Conservation (phyloP, 1,284 basidiomycete species). For the Taiwanofungus camphoratus region DNA sequence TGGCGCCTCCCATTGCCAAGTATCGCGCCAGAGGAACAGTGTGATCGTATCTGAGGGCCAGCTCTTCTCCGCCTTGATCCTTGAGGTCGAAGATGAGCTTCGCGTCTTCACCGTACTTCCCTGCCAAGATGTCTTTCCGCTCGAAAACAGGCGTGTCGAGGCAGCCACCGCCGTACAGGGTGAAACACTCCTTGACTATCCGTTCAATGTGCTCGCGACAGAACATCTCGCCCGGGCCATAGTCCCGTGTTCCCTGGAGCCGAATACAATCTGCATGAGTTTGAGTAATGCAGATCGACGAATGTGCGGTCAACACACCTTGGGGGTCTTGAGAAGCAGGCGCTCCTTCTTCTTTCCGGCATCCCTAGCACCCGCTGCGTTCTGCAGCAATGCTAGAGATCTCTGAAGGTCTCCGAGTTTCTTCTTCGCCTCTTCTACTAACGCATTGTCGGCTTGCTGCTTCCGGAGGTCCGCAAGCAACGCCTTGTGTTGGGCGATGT, state of each 20-base stretch:
- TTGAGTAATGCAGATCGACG: constrained; percentile 16
- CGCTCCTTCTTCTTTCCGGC: constrained; percentile 56
- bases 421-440: constrained; percentile 62
- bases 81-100: constrained; percentile 98
- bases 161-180: constrained; percentile 85
- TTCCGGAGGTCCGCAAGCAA: constrained; percentile 56
- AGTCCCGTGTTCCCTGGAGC: constrained; percentile 88
- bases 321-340: constrained; percentile 75
- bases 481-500: constrained; percentile 49
- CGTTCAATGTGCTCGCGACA: constrained; percentile 88
- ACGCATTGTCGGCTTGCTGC: constrained; percentile 41
- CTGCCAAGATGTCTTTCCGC: constrained; percentile 91
- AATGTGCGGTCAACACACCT: constrained; percentile 45
- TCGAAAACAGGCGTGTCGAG: constrained; percentile 99
- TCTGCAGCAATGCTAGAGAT: constrained; percentile 41
- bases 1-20: constrained; percentile 88
- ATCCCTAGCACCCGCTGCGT: constrained; percentile 32
- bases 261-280: constrained; percentile 17
- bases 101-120: constrained; percentile 96
- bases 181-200: constrained; percentile 86
- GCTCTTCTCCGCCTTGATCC: constrained; percentile 98
- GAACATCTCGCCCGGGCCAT: constrained; percentile 91
- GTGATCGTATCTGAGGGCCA: constrained; percentile 93
- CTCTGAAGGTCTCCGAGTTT: constrained; percentile 67
- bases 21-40: constrained; percentile 96